A percentile compares a stretch with the other conserved stretches of the same genome.
These are phyloP conservation scores for Leccinum huronense DNA, from an alignment of 1,284 basidiomycete genomes.

Conservation along the genomic window DNA sequence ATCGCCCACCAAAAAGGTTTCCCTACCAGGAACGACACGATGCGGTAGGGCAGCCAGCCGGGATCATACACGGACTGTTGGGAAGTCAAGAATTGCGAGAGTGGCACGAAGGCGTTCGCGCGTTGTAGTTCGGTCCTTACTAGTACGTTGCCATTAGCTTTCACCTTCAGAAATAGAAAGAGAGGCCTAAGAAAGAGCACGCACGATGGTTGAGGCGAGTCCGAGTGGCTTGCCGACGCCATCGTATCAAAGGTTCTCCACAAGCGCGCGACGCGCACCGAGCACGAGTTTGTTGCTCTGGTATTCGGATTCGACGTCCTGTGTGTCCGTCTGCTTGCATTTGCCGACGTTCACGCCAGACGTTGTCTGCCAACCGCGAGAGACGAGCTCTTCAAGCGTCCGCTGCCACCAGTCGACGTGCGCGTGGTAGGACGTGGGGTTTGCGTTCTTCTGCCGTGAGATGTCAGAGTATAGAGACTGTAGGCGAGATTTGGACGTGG, in stretches of 20 bases:
- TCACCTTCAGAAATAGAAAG: background rate
- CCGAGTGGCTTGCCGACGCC: constrained; percentile 80
- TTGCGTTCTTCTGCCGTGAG: constrained; percentile 78
- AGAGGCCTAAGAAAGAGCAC: constrained; percentile 2
- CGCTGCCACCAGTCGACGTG: constrained; percentile 87
- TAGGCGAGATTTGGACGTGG: constrained; percentile 60
- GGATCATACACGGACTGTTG: constrained; percentile 66
- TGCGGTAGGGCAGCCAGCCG: constrained; percentile 64
- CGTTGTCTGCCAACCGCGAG: constrained; percentile 55
- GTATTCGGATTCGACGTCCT: constrained; percentile 12
- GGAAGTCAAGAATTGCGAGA: constrained; percentile 58
- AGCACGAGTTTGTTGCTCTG: constrained; percentile 60
- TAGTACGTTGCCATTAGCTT: constrained; percentile 35
- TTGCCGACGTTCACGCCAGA: constrained; percentile 19
- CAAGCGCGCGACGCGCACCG: constrained; percentile 55
- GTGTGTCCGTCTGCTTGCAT: constrained; percentile 24
- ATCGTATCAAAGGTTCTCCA: constrained; percentile 62
- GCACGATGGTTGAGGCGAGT: constrained; percentile 77
- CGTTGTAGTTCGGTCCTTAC: constrained; percentile 64
- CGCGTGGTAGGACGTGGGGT: constrained; percentile 78
- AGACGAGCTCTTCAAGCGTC: constrained; percentile 63
- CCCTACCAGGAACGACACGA: constrained; percentile 71
- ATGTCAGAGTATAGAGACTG: constrained; percentile 89
- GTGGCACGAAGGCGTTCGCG: constrained; percentile 47
- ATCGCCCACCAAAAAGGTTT: constrained; percentile 86